Base-by-base conservation (phyloP, 495 filamentous ascomycete genomes). In the Parathielavia appendiculata region DNA sequence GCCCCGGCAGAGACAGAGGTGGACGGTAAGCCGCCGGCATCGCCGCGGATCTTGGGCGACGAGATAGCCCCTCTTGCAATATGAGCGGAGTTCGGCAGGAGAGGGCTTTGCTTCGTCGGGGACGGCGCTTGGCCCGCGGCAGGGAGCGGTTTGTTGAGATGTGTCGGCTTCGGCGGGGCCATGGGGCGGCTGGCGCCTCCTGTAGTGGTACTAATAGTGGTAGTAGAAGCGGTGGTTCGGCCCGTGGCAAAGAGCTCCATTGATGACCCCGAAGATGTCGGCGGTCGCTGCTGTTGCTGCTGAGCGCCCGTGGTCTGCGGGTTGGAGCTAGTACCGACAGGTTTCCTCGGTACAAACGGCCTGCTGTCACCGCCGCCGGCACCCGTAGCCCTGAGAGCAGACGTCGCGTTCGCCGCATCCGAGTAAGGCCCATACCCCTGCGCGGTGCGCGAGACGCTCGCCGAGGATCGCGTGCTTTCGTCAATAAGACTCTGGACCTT, bases 371-470 rank as follows among this genome's bases (percentile, higher is more conserved):
- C 55, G 41, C 46, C 39, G 56, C 13, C 59, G 45, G 50, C 38
- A 23, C 19, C 12, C 13, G 60, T 47, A n/a, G 64, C 57, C 19
- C 63, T 66, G 4, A 19, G 5, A 38, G 61, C 13, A 62, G 62
- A 10, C 61, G 50, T 26, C 62, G 59, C n/a, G 62, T 62, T 9
- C 47, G 45, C 57, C 1, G 67, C 57, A 54, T 92, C 87, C 7
- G 91, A 88, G 68, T 83, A 96, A 50, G 82, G 83, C 14, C 93
- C 93, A 71, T 97, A 97, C 9, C 91, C 93, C 57, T 90, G 84
- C 4, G 90, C 91, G 1, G 91, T 93, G 65, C 87, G 86, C 14
- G 82, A 78, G 9, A 81, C 74, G 45, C 72, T 71, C 34, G 78
- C 73, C 4, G 80, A 73, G 8, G 78, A 73, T 63, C 83, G 83